Evolutionary conservation across 2,329 filamentous ascomycete species (phyloP).

Genomic region (Verticillium nonalfalfae): DNA sequence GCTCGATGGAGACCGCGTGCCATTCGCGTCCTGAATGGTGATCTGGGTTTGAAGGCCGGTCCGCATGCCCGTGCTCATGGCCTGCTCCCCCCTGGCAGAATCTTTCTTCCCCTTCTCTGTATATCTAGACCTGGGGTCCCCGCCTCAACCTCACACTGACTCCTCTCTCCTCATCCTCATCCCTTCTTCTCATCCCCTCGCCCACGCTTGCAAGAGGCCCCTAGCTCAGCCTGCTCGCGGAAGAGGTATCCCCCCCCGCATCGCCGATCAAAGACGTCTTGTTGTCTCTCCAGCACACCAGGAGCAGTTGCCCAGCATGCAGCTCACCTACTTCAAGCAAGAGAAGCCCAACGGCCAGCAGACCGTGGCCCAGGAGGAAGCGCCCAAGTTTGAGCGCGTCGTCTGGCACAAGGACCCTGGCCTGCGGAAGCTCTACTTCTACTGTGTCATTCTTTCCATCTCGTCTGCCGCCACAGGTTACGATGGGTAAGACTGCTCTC

Average conservation of each 20-base stretch:
- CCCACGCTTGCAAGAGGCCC: not conserved
- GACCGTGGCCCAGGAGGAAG: slow-evolving; percentile 33
- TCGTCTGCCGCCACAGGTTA: slow-evolving; percentile 51
- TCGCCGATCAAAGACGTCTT: not conserved
- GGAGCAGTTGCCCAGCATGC: not conserved
- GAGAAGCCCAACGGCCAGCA: slow-evolving; percentile 9
- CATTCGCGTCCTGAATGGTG: not conserved
- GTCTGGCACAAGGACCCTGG: slow-evolving; percentile 49
- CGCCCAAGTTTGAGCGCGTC: slow-evolving; percentile 43
- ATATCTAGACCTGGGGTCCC: slow-evolving; percentile 1
- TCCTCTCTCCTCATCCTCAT: slow-evolving; percentile 1
- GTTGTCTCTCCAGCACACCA: not conserved
- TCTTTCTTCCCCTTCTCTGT: not conserved
- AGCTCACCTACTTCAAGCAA: slow-evolving; percentile 1
- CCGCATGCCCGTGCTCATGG: not conserved
- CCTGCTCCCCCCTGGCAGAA: not conserved
- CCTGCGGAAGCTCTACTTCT: slow-evolving; percentile 49
- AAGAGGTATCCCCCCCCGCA: not conserved
- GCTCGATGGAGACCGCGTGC: not conserved
- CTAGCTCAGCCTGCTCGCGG: not conserved
- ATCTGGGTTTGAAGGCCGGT: not conserved
- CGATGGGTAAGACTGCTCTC: slow-evolving; percentile 37
- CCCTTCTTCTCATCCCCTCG: not conserved
- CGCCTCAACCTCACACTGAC: not conserved
- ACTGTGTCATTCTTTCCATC: slow-evolving; percentile 42